Base-by-base conservation (phyloP, 164 flowering plant species). In the Tinospora cordifolia region DNA sequence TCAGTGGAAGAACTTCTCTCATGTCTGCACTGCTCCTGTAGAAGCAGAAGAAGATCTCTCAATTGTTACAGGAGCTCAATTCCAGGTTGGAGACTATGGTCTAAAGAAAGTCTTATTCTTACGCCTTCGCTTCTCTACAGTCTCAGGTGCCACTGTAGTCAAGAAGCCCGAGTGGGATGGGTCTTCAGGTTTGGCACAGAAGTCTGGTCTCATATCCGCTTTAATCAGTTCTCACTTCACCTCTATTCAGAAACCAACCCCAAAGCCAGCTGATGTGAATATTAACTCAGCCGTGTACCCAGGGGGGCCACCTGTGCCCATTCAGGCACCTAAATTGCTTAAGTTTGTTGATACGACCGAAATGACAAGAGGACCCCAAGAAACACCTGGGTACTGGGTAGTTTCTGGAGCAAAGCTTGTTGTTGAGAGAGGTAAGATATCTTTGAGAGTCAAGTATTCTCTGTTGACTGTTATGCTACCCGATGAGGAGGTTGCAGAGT, bases 21-120 rank as follows among this genome's bases (percentile, higher is more conserved):
- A 91, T 72, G 87, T 94, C 11, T 94, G 99, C 81, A 94, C 99
- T 27, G 99, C 97, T 21, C 99, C 99, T 0, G 89, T 94, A 57
- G 97, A 94, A 71, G 66, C 96, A 8, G 88, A 88, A 0, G 95
- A 87, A 62, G 95, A 91, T 46, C 82, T 82, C 10, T 87, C 91
- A 12, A 86, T 92, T 30, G 97, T 94, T 36, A 92, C 97, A 0
- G 97, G 99, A 21, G 97, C 97, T 6, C 89, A 89, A 69, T 82
- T 94, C 44, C 84, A 88, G 26, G 97, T 94, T n/a, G 85, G 83
- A 66, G 81, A 81, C 68, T 78, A 82, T 63, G 97, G 97, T 24
- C 71, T 91, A 21, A 94, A 87, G 76, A 88, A 79, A 46, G 75
- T 92, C 59, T 91, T 94, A 60, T 92, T 92, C 75, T 76, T 94